Conservation (phyloP, 2,329 filamentous ascomycete genomes). For the Phyllachora maydis region DNA sequence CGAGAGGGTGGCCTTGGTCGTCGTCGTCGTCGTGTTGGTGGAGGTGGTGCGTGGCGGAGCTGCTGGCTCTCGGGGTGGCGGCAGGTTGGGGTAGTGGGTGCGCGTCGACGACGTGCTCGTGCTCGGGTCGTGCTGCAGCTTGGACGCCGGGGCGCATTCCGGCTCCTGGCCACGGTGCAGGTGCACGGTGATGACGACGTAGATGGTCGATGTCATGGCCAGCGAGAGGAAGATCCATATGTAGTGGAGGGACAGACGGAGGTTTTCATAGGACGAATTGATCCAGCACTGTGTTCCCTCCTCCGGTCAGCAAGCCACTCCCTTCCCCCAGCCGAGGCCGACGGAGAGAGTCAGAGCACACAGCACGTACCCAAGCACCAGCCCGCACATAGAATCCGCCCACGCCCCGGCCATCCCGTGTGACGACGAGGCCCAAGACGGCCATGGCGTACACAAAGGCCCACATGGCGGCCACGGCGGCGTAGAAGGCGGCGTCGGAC, state of each 20-base stretch:
- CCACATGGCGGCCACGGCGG: conserved; percentile 29
- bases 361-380: conserved; percentile 37
- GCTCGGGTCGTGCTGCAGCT: conserved; percentile 11
- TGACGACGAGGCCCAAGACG: conserved; percentile 23
- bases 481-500: conserved; percentile 26
- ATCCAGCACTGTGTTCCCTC: conserved; percentile 43
- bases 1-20: too few relatives aligned
- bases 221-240: conserved; percentile 36
- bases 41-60: conserved; percentile 7
- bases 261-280: conserved; percentile 25
- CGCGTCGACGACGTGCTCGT: conserved; percentile 2
- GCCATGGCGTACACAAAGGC: conserved; percentile 35
- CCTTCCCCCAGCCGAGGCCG: too few relatives aligned
- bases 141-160: too few relatives aligned
- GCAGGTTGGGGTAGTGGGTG: conserved; percentile 4
- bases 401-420: conserved; percentile 16
- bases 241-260: conserved; percentile 41
- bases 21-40: conserved; percentile 5
- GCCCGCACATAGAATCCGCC: conserved; percentile 41
- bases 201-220: conserved; percentile 15
- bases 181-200: conserved; percentile 17
- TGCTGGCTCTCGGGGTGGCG: conserved; percentile 2
- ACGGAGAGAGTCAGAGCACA: too few relatives aligned
- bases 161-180: too few relatives aligned
- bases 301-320: conserved; percentile 2